Conservation (phyloP, 179 eudicot species). For the Vitellaria paradoxa region DNA sequence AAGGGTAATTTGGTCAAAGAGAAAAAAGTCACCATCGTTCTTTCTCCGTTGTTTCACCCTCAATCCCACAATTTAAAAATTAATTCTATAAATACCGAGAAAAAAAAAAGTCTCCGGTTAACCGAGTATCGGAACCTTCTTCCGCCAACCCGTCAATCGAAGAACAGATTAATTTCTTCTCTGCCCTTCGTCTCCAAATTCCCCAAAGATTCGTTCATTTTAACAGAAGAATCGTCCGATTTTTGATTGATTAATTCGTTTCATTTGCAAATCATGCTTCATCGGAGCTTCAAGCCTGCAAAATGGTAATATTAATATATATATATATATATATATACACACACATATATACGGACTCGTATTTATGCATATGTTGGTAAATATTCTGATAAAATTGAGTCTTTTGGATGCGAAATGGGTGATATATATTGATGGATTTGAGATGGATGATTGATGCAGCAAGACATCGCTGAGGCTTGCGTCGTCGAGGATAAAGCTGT, state of each 20-base stretch:
- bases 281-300: slow-evolving; percentile 73
- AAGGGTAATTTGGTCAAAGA: not conserved
- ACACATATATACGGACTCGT: not conserved
- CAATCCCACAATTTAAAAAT: no score
- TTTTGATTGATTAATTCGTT: not conserved
- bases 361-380: not conserved
- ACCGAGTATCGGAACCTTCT: not conserved
- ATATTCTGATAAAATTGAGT: not conserved
- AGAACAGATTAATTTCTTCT: not conserved
- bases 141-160: not conserved
- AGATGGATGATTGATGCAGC: slow-evolving; percentile 43
- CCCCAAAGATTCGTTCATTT: not conserved
- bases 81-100: not conserved
- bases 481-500: slow-evolving; percentile 64
- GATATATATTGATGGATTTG: not conserved
- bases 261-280: slow-evolving; percentile 40
- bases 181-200: not conserved
- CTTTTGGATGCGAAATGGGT: not conserved
- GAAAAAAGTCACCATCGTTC: not conserved
- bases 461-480: slow-evolving; percentile 85
- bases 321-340: not conserved
- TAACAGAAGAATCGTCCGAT: no score
- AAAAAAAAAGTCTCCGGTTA: not conserved
- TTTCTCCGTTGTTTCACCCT: slow-evolving; percentile 1
- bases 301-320: slow-evolving; percentile 60